phyloP scores from a whole-genome alignment of 2,329 filamentous ascomycete species.

The Annulohypoxylon truncatum region DNA sequence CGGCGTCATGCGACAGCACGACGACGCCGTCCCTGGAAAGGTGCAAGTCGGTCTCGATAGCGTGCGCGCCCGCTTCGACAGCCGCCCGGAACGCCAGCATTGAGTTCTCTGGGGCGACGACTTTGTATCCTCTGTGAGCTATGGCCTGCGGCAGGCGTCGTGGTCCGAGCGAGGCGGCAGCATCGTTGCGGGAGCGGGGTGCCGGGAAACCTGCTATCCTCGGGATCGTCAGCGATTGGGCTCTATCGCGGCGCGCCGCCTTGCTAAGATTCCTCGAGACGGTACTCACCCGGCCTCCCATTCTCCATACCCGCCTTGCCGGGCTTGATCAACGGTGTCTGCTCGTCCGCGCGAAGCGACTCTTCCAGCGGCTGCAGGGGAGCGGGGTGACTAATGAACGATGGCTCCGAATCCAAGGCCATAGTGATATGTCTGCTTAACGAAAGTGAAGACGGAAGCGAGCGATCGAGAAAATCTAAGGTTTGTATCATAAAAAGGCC shows the following conservation, averaged over 20 bases:
- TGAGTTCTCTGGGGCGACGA: slow-evolving; percentile 84
- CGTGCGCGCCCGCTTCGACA: slow-evolving; percentile 78
- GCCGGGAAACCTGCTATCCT: slow-evolving; percentile 29
- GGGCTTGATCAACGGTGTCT: slow-evolving; percentile 31
- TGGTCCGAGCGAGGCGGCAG: background rate
- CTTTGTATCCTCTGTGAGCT: slow-evolving; percentile 83
- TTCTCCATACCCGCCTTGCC: background rate
- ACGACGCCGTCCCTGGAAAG: slow-evolving; percentile 84
- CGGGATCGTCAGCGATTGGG: slow-evolving; percentile 8
- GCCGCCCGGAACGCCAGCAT: slow-evolving; percentile 82
- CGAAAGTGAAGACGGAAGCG: background rate
- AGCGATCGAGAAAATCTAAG: slow-evolving; percentile 4
- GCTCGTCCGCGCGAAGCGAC: slow-evolving; percentile 22
- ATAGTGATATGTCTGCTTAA: slow-evolving; percentile 3
- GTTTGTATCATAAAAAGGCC: slow-evolving; percentile 10
- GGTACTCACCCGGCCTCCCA: slow-evolving; percentile 24
- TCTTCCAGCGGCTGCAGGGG: slow-evolving; percentile 7
- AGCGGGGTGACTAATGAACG: slow-evolving; percentile 13
- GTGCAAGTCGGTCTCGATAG: slow-evolving; percentile 89
- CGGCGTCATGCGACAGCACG: slow-evolving; percentile 85
- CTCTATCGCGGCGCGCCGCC: background rate
- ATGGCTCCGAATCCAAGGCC: slow-evolving; percentile 8
- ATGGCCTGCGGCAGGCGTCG: slow-evolving; percentile 73
- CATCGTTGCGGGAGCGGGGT: background rate
- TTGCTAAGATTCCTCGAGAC: background rate